These are phyloP conservation scores for Arthroderma sp. DNA, from an alignment of 2,329 filamentous ascomycete species.

Conservation along the genomic window DNA sequence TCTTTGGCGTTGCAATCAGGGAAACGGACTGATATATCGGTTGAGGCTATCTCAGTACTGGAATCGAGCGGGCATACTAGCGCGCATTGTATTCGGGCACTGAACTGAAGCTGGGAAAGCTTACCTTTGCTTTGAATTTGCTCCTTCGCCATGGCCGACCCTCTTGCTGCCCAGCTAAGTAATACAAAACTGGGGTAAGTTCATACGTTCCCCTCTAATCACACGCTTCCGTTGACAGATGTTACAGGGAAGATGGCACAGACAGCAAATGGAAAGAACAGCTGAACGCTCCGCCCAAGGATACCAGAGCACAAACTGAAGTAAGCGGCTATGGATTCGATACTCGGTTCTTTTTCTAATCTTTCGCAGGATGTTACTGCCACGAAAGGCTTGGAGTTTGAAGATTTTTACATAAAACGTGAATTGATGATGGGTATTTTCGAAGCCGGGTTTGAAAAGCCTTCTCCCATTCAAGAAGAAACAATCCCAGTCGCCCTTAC, in stretches of 20 bases:
- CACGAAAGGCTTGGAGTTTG: slow-evolving; percentile 94
- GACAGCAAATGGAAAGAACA: slow-evolving; percentile 33
- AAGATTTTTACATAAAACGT: slow-evolving; percentile 90
- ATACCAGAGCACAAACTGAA: slow-evolving; percentile 38
- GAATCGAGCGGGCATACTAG: too few relatives aligned
- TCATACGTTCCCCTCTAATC: background rate
- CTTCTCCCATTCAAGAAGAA: slow-evolving; percentile 98
- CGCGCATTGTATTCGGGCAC: too few relatives aligned
- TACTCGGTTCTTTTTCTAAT: slow-evolving; percentile 11
- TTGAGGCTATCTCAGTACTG: too few relatives aligned
- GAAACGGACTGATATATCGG: too few relatives aligned
- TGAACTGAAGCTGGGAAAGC: too few relatives aligned
- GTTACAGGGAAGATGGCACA: slow-evolving; percentile 24
- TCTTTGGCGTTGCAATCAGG: too few relatives aligned
- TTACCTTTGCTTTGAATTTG: too few relatives aligned
- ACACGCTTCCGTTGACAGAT: background rate
- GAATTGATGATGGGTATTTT: slow-evolving; percentile 98
- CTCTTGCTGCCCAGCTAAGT: slow-evolving; percentile 33
- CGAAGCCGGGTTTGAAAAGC: slow-evolving; percentile 96
- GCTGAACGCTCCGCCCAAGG: slow-evolving; percentile 35
- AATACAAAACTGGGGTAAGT: slow-evolving; percentile 32
- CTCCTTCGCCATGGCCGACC: slow-evolving; percentile 24
- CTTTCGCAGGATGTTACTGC: slow-evolving; percentile 75
- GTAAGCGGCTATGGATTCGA: slow-evolving; percentile 18
- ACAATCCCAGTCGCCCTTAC: slow-evolving; percentile 93